These are phyloP conservation scores for Fusarium pilosicola DNA, from an alignment of 2,329 filamentous ascomycete genomes.

Conservation along the genomic window DNA sequence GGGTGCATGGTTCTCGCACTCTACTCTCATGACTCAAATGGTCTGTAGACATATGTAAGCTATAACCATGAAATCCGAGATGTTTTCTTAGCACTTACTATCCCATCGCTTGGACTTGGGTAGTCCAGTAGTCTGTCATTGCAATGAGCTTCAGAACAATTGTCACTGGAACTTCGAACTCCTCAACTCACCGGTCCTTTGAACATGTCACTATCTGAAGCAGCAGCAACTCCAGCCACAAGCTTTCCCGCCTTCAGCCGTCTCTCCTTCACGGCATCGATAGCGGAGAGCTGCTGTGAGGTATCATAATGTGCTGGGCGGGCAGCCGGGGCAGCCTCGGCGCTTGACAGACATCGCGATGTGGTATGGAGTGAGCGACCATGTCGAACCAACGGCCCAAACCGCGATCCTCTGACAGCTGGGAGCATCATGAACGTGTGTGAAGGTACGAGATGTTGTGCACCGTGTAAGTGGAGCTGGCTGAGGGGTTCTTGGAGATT, in stretches of 20 bases:
- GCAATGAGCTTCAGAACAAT: background rate
- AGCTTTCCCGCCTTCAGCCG: slow-evolving; percentile 78
- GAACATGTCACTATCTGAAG: slow-evolving; percentile 83
- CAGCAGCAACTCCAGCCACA: slow-evolving; percentile 79
- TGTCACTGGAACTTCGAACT: background rate
- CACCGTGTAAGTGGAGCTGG: slow-evolving; percentile 15
- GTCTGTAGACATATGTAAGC: slow-evolving; percentile 49
- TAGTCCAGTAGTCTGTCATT: slow-evolving; percentile 61
- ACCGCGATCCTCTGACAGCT: slow-evolving; percentile 31
- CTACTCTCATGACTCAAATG: slow-evolving; percentile 72
- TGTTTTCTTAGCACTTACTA: slow-evolving; percentile 65
- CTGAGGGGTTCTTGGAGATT: background rate
- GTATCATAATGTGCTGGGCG: slow-evolving; percentile 40
- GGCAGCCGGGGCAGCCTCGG: slow-evolving; percentile 41
- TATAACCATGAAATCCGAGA: background rate
- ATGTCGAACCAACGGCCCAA: slow-evolving; percentile 17
- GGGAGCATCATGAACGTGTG: slow-evolving; percentile 33
- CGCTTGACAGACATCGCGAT: slow-evolving; percentile 31
- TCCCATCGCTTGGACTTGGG: slow-evolving; percentile 86
- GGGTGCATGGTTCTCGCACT: slow-evolving; percentile 70
- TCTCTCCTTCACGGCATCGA: slow-evolving; percentile 47
- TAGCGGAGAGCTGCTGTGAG: slow-evolving; percentile 39
- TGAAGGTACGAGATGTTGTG: background rate
- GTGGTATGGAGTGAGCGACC: slow-evolving; percentile 32
- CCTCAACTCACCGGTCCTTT: slow-evolving; percentile 72